Conservation (phyloP, 2,329 filamentous ascomycete species). For the Aspergillus intermedius region DNA sequence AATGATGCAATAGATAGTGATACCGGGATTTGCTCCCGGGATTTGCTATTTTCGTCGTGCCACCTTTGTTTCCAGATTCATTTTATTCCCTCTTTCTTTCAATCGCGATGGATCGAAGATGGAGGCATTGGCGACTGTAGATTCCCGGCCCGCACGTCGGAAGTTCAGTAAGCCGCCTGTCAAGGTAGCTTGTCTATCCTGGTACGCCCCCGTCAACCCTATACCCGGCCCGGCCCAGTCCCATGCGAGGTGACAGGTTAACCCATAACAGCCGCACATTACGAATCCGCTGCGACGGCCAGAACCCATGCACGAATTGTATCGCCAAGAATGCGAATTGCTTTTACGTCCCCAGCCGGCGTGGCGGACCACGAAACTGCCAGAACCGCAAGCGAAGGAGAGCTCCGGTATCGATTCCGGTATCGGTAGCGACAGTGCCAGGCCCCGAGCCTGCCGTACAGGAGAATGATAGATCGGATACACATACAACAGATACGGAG, state of each 20-base stretch:
- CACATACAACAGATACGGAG: neutral
- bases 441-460: too few relatives aligned
- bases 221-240: neutral
- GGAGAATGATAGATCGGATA: neutral
- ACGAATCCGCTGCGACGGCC: constrained; percentile 44
- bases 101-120: neutral
- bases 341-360: constrained; percentile 20
- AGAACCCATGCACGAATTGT: constrained; percentile 35
- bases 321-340: constrained; percentile 21
- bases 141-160: neutral
- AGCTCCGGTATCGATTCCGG: neutral
- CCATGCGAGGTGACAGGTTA: constrained; percentile 1
- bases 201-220: constrained; percentile 31
- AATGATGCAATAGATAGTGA: neutral
- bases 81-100: neutral
- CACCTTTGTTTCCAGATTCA: neutral
- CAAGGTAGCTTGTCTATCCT: constrained; percentile 47
- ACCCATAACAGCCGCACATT: constrained; percentile 37
- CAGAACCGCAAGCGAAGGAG: constrained; percentile 1
- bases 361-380: constrained; percentile 14
- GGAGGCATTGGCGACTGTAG: neutral
- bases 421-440: neutral
- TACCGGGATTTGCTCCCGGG: neutral
- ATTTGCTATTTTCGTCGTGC: neutral
- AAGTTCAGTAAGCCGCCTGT: constrained; percentile 36